Conservation (phyloP, 352 stramenopile genomes). For the Blastocystis sp. region DNA sequence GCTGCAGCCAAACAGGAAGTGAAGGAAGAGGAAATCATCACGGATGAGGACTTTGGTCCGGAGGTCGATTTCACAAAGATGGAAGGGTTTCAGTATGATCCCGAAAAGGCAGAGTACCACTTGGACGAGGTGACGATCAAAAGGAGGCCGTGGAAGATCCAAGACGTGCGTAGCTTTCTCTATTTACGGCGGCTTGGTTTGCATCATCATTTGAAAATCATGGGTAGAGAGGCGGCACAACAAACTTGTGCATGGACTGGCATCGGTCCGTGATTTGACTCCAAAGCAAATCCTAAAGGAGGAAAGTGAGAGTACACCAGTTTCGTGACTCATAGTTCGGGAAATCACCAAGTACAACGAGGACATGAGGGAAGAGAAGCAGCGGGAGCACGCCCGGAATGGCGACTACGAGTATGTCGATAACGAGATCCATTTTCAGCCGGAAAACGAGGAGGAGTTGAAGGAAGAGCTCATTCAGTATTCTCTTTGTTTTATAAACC, state of each 20-base stretch:
- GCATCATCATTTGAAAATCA: background rate
- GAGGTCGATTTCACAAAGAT: slow-evolving; percentile 59
- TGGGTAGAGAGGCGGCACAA: slow-evolving; percentile 33
- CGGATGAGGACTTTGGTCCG: slow-evolving; percentile 62
- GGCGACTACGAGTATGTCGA: slow-evolving; percentile 51
- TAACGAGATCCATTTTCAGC: slow-evolving; percentile 66
- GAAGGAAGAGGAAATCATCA: slow-evolving; percentile 24
- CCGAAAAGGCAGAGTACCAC: slow-evolving; percentile 37
- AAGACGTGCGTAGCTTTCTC: slow-evolving; percentile 45
- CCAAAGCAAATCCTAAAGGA: slow-evolving; percentile 66
- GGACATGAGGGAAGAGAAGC: slow-evolving; percentile 59
- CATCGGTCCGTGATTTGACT: slow-evolving; percentile 39
- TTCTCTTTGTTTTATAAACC: background rate
- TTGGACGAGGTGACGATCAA: slow-evolving; percentile 49
- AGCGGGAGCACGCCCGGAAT: slow-evolving; percentile 49
- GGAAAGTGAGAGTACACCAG: background rate
- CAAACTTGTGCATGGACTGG: slow-evolving; percentile 59
- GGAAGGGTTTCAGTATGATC: slow-evolving; percentile 57
- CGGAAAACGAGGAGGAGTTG: slow-evolving; percentile 54
- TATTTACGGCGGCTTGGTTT: slow-evolving; percentile 41
- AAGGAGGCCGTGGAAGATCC: slow-evolving; percentile 43
- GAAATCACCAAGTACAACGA: slow-evolving; percentile 69
- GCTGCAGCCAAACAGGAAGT: background rate
- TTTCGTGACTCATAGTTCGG: slow-evolving; percentile 20
- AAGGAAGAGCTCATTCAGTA: slow-evolving; percentile 19